phyloP scores from a whole-genome alignment of 176 grass and related monocot species.

The Aechmea fasciata region DNA sequence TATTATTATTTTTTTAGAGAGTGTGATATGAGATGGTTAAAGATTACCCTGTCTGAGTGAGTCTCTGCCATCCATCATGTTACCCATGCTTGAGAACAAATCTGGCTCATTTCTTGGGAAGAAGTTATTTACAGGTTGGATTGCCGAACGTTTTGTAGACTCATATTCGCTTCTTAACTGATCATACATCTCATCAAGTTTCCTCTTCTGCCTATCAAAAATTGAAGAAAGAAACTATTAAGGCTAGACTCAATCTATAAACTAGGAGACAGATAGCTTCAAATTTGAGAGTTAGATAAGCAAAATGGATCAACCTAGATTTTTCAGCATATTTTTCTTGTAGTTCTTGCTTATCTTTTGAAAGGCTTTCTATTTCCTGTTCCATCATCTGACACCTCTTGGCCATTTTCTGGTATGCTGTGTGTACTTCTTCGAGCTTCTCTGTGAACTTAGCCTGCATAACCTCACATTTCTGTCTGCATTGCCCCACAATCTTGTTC shows the following conservation, averaged over 20 bases:
- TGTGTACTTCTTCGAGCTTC: conserved; percentile 75
- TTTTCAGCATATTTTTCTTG: conserved; percentile 95
- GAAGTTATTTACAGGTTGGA: conserved; percentile 63
- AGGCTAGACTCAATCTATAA: neutral
- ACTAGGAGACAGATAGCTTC: neutral
- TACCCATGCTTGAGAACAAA: conserved; percentile 48
- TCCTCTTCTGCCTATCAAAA: conserved; percentile 73
- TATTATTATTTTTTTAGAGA: too few species aligned
- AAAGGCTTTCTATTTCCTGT: conserved; percentile 65
- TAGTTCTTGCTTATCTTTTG: conserved; percentile 85
- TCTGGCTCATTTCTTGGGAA: conserved; percentile 56
- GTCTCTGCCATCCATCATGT: conserved; percentile 33
- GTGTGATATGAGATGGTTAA: neutral
- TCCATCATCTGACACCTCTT: conserved; percentile 84
- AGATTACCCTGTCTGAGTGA: conserved; percentile 49
- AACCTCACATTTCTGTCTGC: conserved; percentile 66
- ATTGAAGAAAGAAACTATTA: neutral
- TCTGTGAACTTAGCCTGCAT: conserved; percentile 85
- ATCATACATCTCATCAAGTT: conserved; percentile 92
- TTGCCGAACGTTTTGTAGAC: conserved; percentile 49
- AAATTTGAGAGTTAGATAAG: neutral
- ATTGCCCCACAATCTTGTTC: conserved; percentile 69
- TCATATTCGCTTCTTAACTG: conserved; percentile 70
- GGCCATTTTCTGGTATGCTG: conserved; percentile 80
- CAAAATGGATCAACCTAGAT: conserved; percentile 48